Evolutionary conservation across 345 rosid genomes (phyloP).

Genomic region (Populus deltoides): DNA sequence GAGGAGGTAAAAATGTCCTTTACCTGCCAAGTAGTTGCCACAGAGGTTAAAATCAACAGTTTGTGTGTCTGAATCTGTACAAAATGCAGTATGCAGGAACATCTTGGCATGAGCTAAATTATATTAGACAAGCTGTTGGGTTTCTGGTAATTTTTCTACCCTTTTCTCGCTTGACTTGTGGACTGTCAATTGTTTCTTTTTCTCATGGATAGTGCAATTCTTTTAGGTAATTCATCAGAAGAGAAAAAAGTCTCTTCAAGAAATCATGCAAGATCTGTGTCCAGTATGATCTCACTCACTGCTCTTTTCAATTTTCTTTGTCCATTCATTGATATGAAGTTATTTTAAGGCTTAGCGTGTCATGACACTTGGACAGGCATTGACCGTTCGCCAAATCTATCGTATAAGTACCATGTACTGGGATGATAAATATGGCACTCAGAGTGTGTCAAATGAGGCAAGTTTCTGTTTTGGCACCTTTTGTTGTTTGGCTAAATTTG

Average conservation of each 20-base stretch:
- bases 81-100: conserved; percentile 83
- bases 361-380: conserved; percentile 43
- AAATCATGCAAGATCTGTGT: conserved; percentile 87
- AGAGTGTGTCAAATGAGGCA: conserved; percentile 90
- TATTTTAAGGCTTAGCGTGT: neutral
- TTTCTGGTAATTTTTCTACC: conserved; percentile 61
- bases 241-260: conserved; percentile 83
- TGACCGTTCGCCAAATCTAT: conserved; percentile 94
- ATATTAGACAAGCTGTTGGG: conserved; percentile 97
- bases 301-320: conserved; percentile 6
- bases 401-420: conserved; percentile 98
- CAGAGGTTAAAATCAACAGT: conserved; percentile 3
- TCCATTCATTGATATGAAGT: neutral
- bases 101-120: conserved; percentile 95
- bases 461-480: conserved; percentile 24
- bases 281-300: conserved; percentile 53
- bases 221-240: conserved; percentile 95
- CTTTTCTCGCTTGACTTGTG: conserved; percentile 8
- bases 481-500: neutral
- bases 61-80: conserved; percentile 27
- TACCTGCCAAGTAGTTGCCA: conserved; percentile 3
- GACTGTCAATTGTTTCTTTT: conserved; percentile 1
- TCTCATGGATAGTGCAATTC: conserved; percentile 15
- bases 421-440: conserved; percentile 98
- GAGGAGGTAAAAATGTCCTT: conserved; percentile 64